Conservation (phyloP, 495 filamentous ascomycete species). For the Podospora fimiseda region DNA sequence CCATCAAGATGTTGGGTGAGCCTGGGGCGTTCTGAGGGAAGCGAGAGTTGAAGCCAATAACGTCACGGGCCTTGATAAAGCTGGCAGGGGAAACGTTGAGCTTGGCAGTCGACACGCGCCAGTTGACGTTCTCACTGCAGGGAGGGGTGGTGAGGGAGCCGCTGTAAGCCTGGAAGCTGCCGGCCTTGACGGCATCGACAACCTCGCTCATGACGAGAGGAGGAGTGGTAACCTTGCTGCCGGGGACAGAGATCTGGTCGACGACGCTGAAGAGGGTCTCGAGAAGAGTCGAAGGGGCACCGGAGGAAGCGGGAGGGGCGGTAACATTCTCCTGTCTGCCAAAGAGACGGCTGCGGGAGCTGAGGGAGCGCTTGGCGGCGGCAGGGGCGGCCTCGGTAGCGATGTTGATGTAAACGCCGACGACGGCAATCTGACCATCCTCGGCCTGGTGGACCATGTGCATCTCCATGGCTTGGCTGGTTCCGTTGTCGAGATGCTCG, state of each 20-base stretch:
- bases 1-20: conserved; percentile 45
- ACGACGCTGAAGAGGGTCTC: conserved; percentile 48
- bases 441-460: conserved; percentile 58
- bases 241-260: conserved; percentile 47
- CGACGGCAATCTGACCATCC: conserved; percentile 44
- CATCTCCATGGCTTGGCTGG: conserved; percentile 49
- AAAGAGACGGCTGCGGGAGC: conserved; percentile 7
- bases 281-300: conserved; percentile 42
- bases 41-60: conserved; percentile 60
- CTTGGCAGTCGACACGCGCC: conserved; percentile 49
- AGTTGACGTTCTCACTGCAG: conserved; percentile 55
- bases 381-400: conserved; percentile 28
- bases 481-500: conserved; percentile 54
- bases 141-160: conserved; percentile 66
- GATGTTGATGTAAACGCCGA: conserved; percentile 56
- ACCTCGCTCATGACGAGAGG: conserved; percentile 52
- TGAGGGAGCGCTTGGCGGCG: conserved; percentile 6
- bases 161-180: conserved; percentile 38
- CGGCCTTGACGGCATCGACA: conserved; percentile 41
- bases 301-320: conserved; percentile 9
- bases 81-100: conserved; percentile 47
- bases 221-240: conserved; percentile 48
- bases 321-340: conserved; percentile 6
- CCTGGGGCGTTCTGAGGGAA: conserved; percentile 55
- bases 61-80: conserved; percentile 49